Evolutionary conservation across 352 stramenopile species (phyloP).

Genomic region (Phytopythium delawarense): DNA sequence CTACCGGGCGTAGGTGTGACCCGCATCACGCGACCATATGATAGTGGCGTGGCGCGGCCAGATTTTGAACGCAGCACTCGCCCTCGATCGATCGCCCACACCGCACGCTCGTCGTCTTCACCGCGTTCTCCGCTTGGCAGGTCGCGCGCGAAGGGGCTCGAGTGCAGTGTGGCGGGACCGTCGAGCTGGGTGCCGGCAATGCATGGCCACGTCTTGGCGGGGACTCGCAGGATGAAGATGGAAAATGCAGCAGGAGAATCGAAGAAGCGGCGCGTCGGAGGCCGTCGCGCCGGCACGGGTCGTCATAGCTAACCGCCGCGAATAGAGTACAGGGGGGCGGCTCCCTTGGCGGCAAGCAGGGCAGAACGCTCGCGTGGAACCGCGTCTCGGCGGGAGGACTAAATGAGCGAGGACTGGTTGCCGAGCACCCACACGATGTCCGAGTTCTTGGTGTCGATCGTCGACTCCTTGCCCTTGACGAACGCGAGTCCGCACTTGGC

Average conservation of each 20-base stretch:
- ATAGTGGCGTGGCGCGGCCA: not conserved
- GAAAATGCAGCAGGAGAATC: not conserved
- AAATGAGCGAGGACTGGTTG: conserved; percentile 82
- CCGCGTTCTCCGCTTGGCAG: not conserved
- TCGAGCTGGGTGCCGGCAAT: not conserved
- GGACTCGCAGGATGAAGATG: not conserved
- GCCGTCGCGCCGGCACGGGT: not conserved
- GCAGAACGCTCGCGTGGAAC: not conserved
- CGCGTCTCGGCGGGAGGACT: conserved; percentile 15
- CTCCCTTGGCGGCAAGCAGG: not conserved
- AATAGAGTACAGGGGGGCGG: not conserved
- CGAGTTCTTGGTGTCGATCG: conserved; percentile 78
- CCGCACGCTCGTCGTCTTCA: not conserved
- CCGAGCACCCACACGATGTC: conserved; percentile 83
- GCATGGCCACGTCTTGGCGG: not conserved
- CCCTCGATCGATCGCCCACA: not conserved
- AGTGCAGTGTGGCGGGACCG: not conserved
- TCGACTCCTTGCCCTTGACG: conserved; percentile 50
- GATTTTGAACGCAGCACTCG: not conserved
- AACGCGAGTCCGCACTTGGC: conserved; percentile 67
- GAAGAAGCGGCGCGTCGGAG: not conserved
- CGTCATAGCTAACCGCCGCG: not conserved
- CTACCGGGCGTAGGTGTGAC: not conserved
- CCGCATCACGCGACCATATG: not conserved
- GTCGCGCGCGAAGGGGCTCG: not conserved